Conservation (phyloP, 768 basidiomycete genomes). For the Phanerochaete sordida region DNA sequence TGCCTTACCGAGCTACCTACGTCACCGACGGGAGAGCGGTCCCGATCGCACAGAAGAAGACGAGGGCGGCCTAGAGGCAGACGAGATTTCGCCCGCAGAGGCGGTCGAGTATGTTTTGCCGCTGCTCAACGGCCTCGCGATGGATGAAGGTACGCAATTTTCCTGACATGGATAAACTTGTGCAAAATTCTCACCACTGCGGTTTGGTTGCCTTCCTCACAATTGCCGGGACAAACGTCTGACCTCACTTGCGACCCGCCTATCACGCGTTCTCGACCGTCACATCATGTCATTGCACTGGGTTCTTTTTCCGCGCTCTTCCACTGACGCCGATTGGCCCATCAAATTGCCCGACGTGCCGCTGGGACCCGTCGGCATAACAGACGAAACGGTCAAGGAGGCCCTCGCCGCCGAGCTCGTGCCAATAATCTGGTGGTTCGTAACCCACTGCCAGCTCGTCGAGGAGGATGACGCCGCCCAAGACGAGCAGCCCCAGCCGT, state of each 20-base stretch:
- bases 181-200: slow-evolving; percentile 8
- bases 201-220: background rate
- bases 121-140: slow-evolving; percentile 78
- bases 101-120: slow-evolving; percentile 93
- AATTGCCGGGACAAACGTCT: background rate
- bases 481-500: background rate
- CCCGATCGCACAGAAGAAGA: background rate
- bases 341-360: background rate
- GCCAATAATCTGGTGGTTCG: slow-evolving; percentile 90
- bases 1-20: slow-evolving; percentile 74
- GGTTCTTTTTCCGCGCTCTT: background rate
- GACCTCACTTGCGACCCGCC: background rate
- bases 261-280: slow-evolving; percentile 1
- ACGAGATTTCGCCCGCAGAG: slow-evolving; percentile 75
- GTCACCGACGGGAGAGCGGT: slow-evolving; percentile 12
- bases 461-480: slow-evolving; percentile 17
- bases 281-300: background rate
- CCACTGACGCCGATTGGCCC: slow-evolving; percentile 3
- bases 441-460: slow-evolving; percentile 39
- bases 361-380: background rate
- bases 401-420: slow-evolving; percentile 80
- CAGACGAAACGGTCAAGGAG: slow-evolving; percentile 87
- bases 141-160: slow-evolving; percentile 69
- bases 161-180: background rate
- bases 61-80: slow-evolving; percentile 7